Evolutionary conservation across 306 rosid species (phyloP).

Genomic region (Trichosanthes cucumerina): DNA sequence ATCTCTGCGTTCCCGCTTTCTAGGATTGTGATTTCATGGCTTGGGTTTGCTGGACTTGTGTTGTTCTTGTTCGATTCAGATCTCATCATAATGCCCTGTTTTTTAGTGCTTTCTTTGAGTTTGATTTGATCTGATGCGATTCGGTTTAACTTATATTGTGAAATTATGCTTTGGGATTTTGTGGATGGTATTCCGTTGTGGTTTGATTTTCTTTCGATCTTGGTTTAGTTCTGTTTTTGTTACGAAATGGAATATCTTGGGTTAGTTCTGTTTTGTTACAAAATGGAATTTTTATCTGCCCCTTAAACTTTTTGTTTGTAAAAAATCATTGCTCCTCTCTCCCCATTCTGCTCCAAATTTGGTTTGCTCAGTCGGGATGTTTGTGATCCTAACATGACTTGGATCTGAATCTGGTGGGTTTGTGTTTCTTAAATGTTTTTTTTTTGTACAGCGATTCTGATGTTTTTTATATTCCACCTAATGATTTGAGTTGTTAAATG

Average conservation of each 20-base stretch:
- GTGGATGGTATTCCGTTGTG: neutral
- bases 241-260: neutral
- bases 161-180: neutral
- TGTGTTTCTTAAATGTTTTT: neutral
- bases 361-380: neutral
- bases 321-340: neutral
- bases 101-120: too few species aligned
- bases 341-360: too few species aligned
- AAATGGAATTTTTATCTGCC: neutral
- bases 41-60: neutral
- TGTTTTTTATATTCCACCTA: neutral
- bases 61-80: neutral
- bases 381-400: neutral
- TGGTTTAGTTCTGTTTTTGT: neutral
- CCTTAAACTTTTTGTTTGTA: neutral
- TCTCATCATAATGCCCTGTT: neutral
- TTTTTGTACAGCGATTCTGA: neutral
- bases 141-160: neutral
- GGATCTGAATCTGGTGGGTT: neutral
- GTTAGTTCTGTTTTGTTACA: neutral
- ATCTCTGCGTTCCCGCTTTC: neutral
- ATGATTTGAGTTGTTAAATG: neutral
- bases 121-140: neutral
- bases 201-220: neutral
- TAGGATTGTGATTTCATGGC: neutral